Percentiles rank a stretch among this genome's conserved stretches.
phyloP scores from a whole-genome alignment of 495 filamentous ascomycete genomes.

The Ascobolus immersus region DNA sequence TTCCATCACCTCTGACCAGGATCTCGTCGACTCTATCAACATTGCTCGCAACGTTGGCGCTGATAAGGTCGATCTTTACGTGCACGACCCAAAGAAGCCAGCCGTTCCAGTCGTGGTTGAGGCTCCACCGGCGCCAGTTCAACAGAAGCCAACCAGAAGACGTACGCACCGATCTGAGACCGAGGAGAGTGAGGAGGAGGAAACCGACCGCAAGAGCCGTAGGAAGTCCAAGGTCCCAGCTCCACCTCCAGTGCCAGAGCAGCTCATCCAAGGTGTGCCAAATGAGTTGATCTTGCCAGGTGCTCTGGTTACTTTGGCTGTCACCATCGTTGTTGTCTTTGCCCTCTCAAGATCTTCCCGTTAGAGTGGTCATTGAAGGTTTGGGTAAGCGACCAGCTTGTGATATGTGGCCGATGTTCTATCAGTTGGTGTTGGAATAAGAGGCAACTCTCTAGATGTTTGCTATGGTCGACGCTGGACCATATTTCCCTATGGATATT shows the following conservation, averaged over 20 bases:
- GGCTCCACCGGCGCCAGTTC: conserved; percentile 32
- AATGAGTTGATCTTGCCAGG: conserved; percentile 87
- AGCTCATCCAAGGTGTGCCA: conserved; percentile 62
- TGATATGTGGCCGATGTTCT: too few relatives aligned
- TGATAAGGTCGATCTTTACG: conserved; percentile 92
- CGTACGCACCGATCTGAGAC: conserved; percentile 25
- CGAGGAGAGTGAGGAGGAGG: conserved; percentile 37
- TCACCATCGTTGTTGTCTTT: conserved; percentile 84
- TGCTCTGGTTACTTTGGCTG: conserved; percentile 79
- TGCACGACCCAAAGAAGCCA: conserved; percentile 75
- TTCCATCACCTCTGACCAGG: conserved; percentile 85
- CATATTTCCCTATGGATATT: too few relatives aligned
- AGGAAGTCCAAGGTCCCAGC: conserved; percentile 14
- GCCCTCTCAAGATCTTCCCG: conserved; percentile 37
- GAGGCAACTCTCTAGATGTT: too few relatives aligned
- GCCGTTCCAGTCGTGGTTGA: conserved; percentile 43
- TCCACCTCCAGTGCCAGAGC: conserved; percentile 16
- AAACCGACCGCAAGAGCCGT: conserved; percentile 21
- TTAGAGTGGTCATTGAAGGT: too few relatives aligned
- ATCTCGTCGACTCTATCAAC: conserved; percentile 70
- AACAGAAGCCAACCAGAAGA: conserved; percentile 32
- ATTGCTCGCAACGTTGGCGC: conserved; percentile 48
- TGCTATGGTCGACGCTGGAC: too few relatives aligned
- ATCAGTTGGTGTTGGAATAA: too few relatives aligned
- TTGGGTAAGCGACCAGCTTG: too few relatives aligned